Conservation (phyloP, 2,329 filamentous ascomycete genomes). For the Colletotrichum costaricense region DNA sequence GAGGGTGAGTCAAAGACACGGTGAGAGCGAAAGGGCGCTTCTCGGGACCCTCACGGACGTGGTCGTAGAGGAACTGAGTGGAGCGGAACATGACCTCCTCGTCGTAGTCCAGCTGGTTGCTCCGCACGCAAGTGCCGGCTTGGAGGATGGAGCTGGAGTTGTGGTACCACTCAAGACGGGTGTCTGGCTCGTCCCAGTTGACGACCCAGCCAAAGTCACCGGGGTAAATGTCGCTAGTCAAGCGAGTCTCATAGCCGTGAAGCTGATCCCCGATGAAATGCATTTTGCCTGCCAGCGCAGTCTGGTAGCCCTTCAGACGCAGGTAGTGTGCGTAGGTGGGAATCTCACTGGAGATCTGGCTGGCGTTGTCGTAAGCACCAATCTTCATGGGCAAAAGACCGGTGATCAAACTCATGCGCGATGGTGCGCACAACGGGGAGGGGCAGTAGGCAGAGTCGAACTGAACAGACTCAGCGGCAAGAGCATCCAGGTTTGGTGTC, state of each 20-base stretch:
- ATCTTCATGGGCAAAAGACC: constrained; percentile 93
- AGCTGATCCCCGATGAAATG: constrained; percentile 96
- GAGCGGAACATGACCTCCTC: constrained; percentile 96
- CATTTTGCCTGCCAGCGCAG: constrained; percentile 94
- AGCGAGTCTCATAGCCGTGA: constrained; percentile 90
- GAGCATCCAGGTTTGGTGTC: constrained; percentile 87
- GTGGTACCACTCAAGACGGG: constrained; percentile 93
- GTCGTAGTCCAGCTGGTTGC: constrained; percentile 95
- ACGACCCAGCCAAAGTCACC: constrained; percentile 95
- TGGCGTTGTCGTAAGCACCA: constrained; percentile 90
- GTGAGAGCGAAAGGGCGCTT: constrained; percentile 88
- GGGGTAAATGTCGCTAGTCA: constrained; percentile 96
- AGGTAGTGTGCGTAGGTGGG: constrained; percentile 95
- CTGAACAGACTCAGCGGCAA: constrained; percentile 85
- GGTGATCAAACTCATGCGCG: constrained; percentile 93
- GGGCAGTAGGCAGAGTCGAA: constrained; percentile 97
- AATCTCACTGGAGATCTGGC: constrained; percentile 83
- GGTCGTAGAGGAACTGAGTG: constrained; percentile 89
- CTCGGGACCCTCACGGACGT: constrained; percentile 81
- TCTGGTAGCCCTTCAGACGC: constrained; percentile 86
- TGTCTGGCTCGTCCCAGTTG: constrained; percentile 92
- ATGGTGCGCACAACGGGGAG: constrained; percentile 90
- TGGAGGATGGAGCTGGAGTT: constrained; percentile 94
- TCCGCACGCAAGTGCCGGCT: constrained; percentile 87
- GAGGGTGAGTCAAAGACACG: constrained; percentile 91